Evolutionary conservation across 2,329 filamentous ascomycete genomes (phyloP).

Genomic region (Pyrenophora graminea): DNA sequence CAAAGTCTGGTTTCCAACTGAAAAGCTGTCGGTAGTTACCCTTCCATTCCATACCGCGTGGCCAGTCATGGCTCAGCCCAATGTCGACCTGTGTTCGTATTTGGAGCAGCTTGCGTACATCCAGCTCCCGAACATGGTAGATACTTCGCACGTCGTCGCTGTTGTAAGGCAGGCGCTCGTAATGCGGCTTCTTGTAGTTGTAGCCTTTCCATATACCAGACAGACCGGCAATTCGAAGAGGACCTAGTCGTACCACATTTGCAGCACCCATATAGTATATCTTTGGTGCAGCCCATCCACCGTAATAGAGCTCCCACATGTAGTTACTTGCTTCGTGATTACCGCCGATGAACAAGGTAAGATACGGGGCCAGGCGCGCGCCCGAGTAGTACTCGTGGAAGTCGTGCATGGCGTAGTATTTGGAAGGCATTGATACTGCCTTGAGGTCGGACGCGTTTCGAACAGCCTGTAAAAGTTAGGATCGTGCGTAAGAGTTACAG

Average conservation of each 20-base stretch:
- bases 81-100: constrained; percentile 87
- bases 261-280: constrained; percentile 97
- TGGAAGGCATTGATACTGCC: constrained; percentile 85
- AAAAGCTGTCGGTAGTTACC: constrained; percentile 74
- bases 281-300: constrained; percentile 94
- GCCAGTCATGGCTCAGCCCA: constrained; percentile 95
- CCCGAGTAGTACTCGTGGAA: constrained; percentile 95
- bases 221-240: constrained; percentile 83
- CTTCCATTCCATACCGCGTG: constrained; percentile 75
- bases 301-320: constrained; percentile 90
- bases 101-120: constrained; percentile 86
- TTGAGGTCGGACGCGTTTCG: constrained; percentile 87
- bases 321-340: constrained; percentile 95
- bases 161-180: constrained; percentile 85
- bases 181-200: constrained; percentile 82
- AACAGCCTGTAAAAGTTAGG: constrained; percentile 63
- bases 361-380: constrained; percentile 73
- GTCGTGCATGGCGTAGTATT: constrained; percentile 86
- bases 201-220: constrained; percentile 95
- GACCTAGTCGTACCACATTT: constrained; percentile 82
- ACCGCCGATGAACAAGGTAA: constrained; percentile 90
- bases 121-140: constrained; percentile 88
- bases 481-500: not conserved
- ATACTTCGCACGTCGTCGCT: constrained; percentile 75
- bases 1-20: constrained; percentile 72